Conservation (phyloP, 2,329 filamentous ascomycete species). For the Hawksworthiomyces lignivorus region DNA sequence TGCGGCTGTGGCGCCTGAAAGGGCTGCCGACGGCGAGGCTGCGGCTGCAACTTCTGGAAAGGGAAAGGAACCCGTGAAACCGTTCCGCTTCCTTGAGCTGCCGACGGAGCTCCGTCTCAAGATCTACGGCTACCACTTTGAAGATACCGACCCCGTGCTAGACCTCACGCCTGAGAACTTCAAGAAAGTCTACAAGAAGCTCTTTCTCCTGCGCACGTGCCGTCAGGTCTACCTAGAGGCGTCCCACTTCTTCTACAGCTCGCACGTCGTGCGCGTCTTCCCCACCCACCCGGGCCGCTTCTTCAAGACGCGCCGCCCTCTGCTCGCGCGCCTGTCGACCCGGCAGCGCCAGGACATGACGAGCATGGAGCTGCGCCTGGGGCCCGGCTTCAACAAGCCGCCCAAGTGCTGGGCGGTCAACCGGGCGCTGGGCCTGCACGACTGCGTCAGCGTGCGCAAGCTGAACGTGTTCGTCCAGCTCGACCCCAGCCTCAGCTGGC, state of each 20-base stretch:
- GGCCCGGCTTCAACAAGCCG: constrained; percentile 64
- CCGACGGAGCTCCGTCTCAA: constrained; percentile 63
- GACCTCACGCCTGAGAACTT: constrained; percentile 63
- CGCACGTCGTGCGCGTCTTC: constrained; percentile 57
- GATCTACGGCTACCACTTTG: constrained; percentile 59
- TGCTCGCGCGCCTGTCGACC: constrained; percentile 58
- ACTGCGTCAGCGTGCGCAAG: constrained; percentile 51
- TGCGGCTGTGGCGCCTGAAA: background rate
- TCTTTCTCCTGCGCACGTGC: constrained; percentile 55
- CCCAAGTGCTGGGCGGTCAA: constrained; percentile 65
- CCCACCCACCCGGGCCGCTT: constrained; percentile 55
- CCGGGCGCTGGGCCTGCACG: constrained; percentile 52
- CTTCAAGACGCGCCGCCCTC: constrained; percentile 66
- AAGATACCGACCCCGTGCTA: constrained; percentile 43
- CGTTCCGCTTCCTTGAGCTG: constrained; percentile 59
- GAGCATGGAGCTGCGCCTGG: constrained; percentile 61
- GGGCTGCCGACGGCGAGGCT: background rate
- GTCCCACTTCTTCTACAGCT: constrained; percentile 57
- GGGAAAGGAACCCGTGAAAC: constrained; percentile 21
- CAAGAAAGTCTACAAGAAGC: constrained; percentile 49
- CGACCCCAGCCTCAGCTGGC: constrained; percentile 61
- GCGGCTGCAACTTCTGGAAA: constrained; percentile 1
- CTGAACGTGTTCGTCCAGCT: constrained; percentile 64
- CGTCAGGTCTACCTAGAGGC: constrained; percentile 56
- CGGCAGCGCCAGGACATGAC: constrained; percentile 53